These are phyloP conservation scores for Tubosaeta sp. DNA, from an alignment of 768 basidiomycete species.

Conservation along the genomic window DNA sequence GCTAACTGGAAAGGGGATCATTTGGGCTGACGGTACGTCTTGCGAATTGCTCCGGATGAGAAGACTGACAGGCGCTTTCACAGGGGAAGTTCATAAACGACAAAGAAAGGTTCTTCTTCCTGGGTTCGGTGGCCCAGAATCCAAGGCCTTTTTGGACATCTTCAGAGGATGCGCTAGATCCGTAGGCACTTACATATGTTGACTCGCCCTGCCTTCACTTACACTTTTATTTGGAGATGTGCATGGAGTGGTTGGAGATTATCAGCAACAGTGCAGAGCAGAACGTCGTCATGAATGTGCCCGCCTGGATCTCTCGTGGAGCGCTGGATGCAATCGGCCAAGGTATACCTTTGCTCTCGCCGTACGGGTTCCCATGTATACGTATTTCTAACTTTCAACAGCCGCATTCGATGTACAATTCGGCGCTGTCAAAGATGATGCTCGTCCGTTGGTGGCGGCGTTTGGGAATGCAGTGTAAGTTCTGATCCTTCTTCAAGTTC, in stretches of 20 bases:
- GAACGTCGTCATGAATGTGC: conserved; percentile 21
- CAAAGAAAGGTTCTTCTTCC: conserved; percentile 53
- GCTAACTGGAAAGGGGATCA: conserved; percentile 32
- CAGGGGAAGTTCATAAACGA: conserved; percentile 46
- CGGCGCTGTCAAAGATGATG: conserved; percentile 4
- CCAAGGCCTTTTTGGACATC: conserved; percentile 46
- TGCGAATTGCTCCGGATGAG: neutral
- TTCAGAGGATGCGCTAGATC: conserved; percentile 37
- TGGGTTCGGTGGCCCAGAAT: conserved; percentile 50
- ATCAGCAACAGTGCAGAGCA: conserved; percentile 6
- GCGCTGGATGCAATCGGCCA: conserved; percentile 49
- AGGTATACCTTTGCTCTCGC: conserved; percentile 26
- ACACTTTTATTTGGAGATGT: conserved; percentile 15
- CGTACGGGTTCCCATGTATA: neutral
- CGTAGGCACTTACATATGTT: conserved; percentile 6
- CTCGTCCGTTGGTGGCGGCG: conserved; percentile 7
- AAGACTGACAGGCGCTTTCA: neutral
- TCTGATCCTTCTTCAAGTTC: neutral
- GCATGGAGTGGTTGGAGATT: conserved; percentile 22
- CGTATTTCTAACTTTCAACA: neutral
- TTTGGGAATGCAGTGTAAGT: conserved; percentile 15
- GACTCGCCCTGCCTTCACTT: neutral
- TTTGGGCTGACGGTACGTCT: conserved; percentile 36
- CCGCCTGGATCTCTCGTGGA: conserved; percentile 36
- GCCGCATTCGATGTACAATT: conserved; percentile 52